phyloP scores from a whole-genome alignment of 2,329 filamentous ascomycete species.

The Tolypocladium paradoxum region DNA sequence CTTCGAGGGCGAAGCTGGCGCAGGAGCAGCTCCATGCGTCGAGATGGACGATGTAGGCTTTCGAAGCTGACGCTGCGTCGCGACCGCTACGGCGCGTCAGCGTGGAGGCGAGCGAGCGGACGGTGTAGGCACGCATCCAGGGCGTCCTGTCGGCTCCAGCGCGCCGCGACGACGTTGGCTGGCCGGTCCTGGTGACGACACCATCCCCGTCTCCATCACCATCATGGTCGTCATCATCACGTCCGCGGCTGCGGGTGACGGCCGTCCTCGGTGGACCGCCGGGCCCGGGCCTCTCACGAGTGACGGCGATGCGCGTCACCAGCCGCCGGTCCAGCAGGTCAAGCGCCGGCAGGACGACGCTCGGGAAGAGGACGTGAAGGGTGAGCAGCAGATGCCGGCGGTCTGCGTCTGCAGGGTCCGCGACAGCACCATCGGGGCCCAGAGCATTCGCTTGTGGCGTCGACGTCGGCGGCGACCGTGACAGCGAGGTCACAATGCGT shows the following conservation, averaged over 20 bases:
- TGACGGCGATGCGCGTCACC: constrained; percentile 41
- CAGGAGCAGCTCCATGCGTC: constrained; percentile 82
- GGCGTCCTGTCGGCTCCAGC: background rate
- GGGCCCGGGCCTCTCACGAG: background rate
- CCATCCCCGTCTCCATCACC: no score
- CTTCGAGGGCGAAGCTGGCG: constrained; percentile 67
- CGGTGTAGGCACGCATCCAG: constrained; percentile 41
- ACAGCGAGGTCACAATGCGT: constrained; percentile 34
- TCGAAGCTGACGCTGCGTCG: constrained; percentile 7
- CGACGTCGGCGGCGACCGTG: constrained; percentile 14
- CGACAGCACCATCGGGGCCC: background rate
- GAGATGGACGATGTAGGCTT: constrained; percentile 60
- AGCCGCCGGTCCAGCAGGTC: constrained; percentile 76
- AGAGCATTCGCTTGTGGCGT: background rate
- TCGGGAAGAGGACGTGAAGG: constrained; percentile 76
- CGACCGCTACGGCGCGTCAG: constrained; percentile 11
- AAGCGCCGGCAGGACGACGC: constrained; percentile 69
- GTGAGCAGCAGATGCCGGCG: constrained; percentile 54
- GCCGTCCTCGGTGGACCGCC: background rate
- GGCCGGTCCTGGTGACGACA: background rate
- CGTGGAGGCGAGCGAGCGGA: constrained; percentile 45
- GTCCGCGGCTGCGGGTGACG: background rate
- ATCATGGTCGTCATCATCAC: background rate
- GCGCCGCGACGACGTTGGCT: background rate
- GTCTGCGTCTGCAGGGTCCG: background rate